Percentiles rank a stretch among this genome's conserved stretches.
Conservation (phyloP, 345 rosid genomes). For the Populus deltoides region DNA sequence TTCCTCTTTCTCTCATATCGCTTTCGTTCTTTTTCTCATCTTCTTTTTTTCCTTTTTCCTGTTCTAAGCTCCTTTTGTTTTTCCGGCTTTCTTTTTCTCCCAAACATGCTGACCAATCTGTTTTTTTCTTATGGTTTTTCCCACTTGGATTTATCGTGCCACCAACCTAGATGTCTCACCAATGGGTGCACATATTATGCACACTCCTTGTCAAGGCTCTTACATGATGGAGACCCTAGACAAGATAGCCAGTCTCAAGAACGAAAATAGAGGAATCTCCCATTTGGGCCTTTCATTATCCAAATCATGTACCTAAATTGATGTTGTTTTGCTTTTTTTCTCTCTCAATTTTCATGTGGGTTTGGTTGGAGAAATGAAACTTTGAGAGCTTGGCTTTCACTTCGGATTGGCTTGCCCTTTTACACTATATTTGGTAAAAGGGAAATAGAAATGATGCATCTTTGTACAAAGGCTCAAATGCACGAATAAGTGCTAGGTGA, state of each 20-base stretch:
- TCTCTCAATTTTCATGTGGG: neutral
- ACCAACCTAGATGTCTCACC: constrained; percentile 25
- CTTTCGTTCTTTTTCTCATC: constrained; percentile 35
- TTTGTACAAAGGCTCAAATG: neutral
- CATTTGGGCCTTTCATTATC: neutral
- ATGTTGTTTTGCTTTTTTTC: neutral
- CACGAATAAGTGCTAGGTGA: neutral
- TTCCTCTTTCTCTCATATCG: constrained; percentile 42
- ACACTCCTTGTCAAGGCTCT: constrained; percentile 7
- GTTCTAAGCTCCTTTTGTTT: constrained; percentile 48
- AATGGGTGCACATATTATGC: constrained; percentile 16
- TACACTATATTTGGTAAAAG: neutral
- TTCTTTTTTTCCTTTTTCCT: constrained; percentile 32
- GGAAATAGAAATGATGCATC: neutral
- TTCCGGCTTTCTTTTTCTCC: constrained; percentile 11
- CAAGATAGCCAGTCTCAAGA: neutral
- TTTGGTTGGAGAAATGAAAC: constrained; percentile 11
- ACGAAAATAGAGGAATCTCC: neutral
- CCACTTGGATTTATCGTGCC: constrained; percentile 22
- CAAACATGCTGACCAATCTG: constrained; percentile 2
- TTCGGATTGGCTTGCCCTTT: neutral
- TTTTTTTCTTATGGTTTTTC: constrained; percentile 3
- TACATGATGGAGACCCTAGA: neutral
- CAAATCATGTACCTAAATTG: neutral
- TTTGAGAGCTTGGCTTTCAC: neutral